Evolutionary conservation across 306 rosid species (phyloP).

Genomic region (Purshia tridentata): DNA sequence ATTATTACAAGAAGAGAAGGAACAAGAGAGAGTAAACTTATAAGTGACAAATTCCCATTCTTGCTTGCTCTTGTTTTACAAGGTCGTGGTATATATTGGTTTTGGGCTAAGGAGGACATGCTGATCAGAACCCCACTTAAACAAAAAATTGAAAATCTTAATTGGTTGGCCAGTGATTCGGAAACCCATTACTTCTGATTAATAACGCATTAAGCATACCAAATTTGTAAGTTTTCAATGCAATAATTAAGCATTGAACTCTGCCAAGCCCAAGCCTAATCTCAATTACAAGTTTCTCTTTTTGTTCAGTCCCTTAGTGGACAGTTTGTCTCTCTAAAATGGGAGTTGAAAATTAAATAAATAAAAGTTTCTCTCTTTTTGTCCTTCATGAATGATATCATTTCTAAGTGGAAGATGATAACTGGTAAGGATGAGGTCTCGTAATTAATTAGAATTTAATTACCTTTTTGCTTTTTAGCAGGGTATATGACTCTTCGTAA

Average conservation of each 20-base stretch:
- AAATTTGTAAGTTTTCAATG: background rate
- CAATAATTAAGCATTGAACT: background rate
- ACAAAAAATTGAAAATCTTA: conserved; percentile 4
- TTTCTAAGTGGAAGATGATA: background rate
- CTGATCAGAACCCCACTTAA: no score
- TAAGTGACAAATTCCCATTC: no score
- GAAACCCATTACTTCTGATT: background rate
- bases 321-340: no score
- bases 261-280: background rate
- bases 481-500: background rate
- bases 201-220: background rate
- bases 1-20: no score
- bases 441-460: background rate
- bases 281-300: background rate
- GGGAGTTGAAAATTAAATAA: no score
- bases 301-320: background rate
- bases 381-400: background rate
- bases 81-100: no score
- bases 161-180: background rate
- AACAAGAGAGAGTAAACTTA: no score
- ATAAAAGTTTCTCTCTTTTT: background rate
- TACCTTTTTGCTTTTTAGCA: background rate
- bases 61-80: no score
- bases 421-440: background rate
- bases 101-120: no score